Evolutionary conservation across 768 basidiomycete genomes (phyloP), one percentile per base, ranked within the genome.

Genomic region (Hortiboletus campestris): DNA sequence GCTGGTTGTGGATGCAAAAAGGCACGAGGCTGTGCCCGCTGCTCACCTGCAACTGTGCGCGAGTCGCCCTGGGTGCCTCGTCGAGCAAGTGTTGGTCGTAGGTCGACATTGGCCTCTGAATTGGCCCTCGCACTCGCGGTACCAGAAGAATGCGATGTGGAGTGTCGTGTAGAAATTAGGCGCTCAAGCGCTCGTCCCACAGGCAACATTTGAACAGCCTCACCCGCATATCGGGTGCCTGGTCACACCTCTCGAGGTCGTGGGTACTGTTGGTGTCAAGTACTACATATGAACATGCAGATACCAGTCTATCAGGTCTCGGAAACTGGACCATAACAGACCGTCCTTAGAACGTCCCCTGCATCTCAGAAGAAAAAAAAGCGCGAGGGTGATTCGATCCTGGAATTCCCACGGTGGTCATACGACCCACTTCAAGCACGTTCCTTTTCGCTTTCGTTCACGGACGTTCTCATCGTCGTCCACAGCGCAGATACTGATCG

Each of bases 21-120:
- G 35, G n/a, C 19, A 22, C 28, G 36, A 46, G 62, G 62, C 57
- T 49, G 52, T 69, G 59, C 61, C 68, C 25, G 25, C 25, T 46
- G 52, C 72, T 38, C 32, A 78, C 78, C 69, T 79, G 78, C 50
- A 75, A 45, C 59, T 78, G 77, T 4, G 73, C 70, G 31, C 72
- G 74, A 6, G 78, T 80, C 6, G 78, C 76, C 28, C 43, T 68
- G 41, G 78, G 79, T 44, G 75, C 76, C 17, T 67, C 68, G 25
- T 67, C 73, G 14, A 78, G 72, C 19, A 80, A 56, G 31, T 56
- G 69, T 22, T 75, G 71, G 58, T 79, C 78, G 39, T 79, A 79
- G 49, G 68, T 59, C 10, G 70, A 70, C 70, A 71, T 71, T 28
- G 49, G 6, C 32, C 28, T 51, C 8, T 53, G 25, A 1, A 3